Evolutionary conservation across 1,284 basidiomycete species (phyloP), one percentile per base, ranked within the genome.

Genomic region (Pseudozyma flocculosa): DNA sequence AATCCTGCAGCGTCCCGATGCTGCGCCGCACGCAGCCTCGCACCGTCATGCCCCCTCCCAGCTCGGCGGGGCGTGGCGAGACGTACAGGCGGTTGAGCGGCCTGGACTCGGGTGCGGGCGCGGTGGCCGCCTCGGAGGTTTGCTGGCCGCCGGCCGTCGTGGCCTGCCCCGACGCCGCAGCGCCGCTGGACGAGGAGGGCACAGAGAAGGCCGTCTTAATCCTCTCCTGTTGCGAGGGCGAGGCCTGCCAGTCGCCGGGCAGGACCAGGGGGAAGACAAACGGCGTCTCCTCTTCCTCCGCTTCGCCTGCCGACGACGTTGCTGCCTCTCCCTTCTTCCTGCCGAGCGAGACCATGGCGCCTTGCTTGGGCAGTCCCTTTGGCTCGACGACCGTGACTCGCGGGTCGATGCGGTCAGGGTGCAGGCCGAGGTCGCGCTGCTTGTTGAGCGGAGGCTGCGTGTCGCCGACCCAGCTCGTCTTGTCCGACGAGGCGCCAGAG

Each of bases 251-350:
- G 32, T 74, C 72, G 5, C 72, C 72, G 10, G 70, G 72, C 37
- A 74, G 32, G 22, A 72, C 68, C 0, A 74, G 48, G 0, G 72
- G 72, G 40, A 74, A 72, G 13, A 71, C 64, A 22, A 70, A 72
- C 14, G 58, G 58, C 19, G 63, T 56, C 18, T 70, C 58, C 1
- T 36, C 43, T 36, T 48, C 46, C 11, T 34, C 48, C 11, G 17
- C 26, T 15, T 21, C 43, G 1, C n/a, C n/a, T n/a, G n/a, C n/a
- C n/a, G n/a, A n/a, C n/a, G n/a, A n/a, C n/a, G n/a, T n/a, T 37
- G 21, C 18, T 40, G 8, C 2, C 39, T 52, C 17, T 44, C 21
- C 15, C 46, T 48, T 18, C 52, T 57, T n/a, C 43, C 19, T 13
- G 3, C 40, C 34, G 29, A 66, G 45, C 13, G 55, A 51, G 2